phyloP scores from a whole-genome alignment of 495 filamentous ascomycete species.

The Penicillium coprophilum region DNA sequence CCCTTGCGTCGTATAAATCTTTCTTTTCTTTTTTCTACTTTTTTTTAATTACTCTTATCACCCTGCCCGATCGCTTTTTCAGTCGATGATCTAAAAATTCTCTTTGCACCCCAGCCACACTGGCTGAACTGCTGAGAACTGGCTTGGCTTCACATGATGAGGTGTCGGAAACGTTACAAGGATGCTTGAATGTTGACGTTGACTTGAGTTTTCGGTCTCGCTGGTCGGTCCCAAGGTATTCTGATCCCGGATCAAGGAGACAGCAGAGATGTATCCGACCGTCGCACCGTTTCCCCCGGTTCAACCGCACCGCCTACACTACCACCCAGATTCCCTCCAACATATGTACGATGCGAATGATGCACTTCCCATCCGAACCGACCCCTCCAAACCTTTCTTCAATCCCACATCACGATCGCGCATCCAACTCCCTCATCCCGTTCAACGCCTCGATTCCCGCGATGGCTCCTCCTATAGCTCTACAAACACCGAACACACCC shows the following conservation, averaged over 20 bases:
- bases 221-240: slow-evolving; percentile 11
- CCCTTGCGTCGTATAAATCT: background rate
- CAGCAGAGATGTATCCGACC: slow-evolving; percentile 46
- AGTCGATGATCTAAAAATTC: slow-evolving; percentile 10
- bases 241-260: slow-evolving; percentile 1
- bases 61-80: slow-evolving; percentile 17
- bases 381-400: slow-evolving; percentile 28
- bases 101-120: no score
- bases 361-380: slow-evolving; percentile 29
- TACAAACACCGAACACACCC: slow-evolving; percentile 64
- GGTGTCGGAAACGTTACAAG: slow-evolving; percentile 53
- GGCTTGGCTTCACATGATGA: slow-evolving; percentile 43
- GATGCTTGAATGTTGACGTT: slow-evolving; percentile 41
- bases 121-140: slow-evolving; percentile 10
- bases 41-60: slow-evolving; percentile 9
- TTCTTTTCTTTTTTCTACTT: background rate
- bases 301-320: slow-evolving; percentile 45
- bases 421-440: slow-evolving; percentile 45
- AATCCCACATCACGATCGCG: slow-evolving; percentile 36
- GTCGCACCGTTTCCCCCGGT: slow-evolving; percentile 46
- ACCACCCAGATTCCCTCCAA: slow-evolving; percentile 30
- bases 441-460: slow-evolving; percentile 39
- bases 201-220: slow-evolving; percentile 24
- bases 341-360: slow-evolving; percentile 36
- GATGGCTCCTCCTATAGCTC: slow-evolving; percentile 27